Conservation (phyloP, 331 rosid genomes). For the Arachis monticola region DNA sequence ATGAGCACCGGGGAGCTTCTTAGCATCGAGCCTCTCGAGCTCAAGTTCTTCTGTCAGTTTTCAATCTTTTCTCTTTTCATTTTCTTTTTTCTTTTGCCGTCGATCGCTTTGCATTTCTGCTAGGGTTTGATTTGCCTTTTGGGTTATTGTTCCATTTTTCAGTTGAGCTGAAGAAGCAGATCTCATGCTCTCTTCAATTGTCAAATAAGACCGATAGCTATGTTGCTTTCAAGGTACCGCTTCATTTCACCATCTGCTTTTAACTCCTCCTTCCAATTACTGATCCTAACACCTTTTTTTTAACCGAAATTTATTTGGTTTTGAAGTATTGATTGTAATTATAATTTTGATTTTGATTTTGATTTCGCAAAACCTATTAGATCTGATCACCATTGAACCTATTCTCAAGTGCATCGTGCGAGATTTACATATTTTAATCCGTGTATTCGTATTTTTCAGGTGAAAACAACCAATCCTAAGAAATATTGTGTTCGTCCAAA, state of each 20-base stretch:
- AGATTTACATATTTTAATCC: conserved; percentile 25
- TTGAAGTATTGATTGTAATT: no score
- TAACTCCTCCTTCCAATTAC: not conserved
- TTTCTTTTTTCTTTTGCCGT: no score
- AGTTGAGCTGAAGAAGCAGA: conserved; percentile 96
- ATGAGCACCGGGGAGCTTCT: conserved; percentile 91
- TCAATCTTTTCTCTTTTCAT: not conserved
- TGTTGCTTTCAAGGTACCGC: conserved; percentile 85
- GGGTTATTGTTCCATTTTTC: conserved; percentile 21
- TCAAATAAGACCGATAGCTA: conserved; percentile 80
- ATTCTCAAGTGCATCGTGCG: conserved; percentile 8
- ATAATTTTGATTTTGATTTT: conserved; percentile 18
- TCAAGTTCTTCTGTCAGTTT: conserved; percentile 72
- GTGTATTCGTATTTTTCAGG: conserved; percentile 65
- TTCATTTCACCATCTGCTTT: not conserved
- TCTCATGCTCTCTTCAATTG: conserved; percentile 84
- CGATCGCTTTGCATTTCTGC: conserved; percentile 37
- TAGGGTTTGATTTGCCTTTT: conserved; percentile 38
- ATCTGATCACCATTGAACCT: conserved; percentile 26
- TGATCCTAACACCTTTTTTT: no score
- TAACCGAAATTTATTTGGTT: no score
- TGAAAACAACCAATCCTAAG: conserved; percentile 91
- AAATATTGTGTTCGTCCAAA: conserved; percentile 98
- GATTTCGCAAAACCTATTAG: conserved; percentile 8
- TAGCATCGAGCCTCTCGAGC: conserved; percentile 86